Evolutionary conservation across 495 filamentous ascomycete species (phyloP).

Genomic region (Cercophora sp.): DNA sequence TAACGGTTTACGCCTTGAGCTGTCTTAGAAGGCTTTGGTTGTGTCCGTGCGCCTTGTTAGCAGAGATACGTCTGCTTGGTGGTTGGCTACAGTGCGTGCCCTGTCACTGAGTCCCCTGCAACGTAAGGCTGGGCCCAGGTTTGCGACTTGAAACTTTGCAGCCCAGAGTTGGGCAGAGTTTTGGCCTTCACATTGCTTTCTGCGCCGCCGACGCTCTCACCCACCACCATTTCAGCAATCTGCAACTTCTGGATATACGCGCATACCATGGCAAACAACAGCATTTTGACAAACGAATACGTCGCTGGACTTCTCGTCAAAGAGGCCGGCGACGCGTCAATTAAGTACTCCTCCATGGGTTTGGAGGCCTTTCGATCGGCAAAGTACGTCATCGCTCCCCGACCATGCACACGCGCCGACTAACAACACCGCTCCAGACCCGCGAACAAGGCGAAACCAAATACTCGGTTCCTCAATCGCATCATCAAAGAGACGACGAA

Average conservation of each 20-base stretch:
- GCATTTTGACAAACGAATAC: conserved; percentile 64
- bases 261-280: conserved; percentile 31
- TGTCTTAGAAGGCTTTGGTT: too few relatives aligned
- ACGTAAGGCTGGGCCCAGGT: too few relatives aligned
- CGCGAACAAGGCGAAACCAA: conserved; percentile 75
- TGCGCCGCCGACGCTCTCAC: too few relatives aligned
- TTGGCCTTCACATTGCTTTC: too few relatives aligned
- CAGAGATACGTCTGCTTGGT: too few relatives aligned
- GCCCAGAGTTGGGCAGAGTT: too few relatives aligned
- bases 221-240: neutral
- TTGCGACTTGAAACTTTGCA: too few relatives aligned
- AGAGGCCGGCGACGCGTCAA: conserved; percentile 65
- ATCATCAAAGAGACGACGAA: conserved; percentile 83
- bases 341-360: conserved; percentile 69
- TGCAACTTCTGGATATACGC: neutral
- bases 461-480: conserved; percentile 82
- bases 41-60: too few relatives aligned
- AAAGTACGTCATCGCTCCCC: conserved; percentile 49
- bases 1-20: too few relatives aligned
- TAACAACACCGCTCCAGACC: conserved; percentile 34
- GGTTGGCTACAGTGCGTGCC: too few relatives aligned
- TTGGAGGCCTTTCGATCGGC: conserved; percentile 61
- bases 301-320: conserved; percentile 68
- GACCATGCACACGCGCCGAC: conserved; percentile 1
- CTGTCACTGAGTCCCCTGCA: too few relatives aligned